Conservation (phyloP, 2,329 filamentous ascomycete genomes). For the Aspergillus brunneoviolaceus region DNA sequence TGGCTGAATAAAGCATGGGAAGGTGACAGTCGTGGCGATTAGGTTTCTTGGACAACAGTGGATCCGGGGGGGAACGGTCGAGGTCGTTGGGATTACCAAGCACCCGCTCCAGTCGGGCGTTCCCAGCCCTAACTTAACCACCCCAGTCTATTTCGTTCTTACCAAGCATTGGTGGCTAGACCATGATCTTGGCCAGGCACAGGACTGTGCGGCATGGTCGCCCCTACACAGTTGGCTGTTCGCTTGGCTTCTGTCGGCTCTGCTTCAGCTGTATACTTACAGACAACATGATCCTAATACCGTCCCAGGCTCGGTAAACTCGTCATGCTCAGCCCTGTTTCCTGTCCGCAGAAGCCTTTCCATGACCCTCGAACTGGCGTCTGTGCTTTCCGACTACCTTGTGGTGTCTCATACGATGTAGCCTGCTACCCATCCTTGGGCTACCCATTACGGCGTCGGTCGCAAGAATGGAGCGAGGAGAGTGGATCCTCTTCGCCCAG, state of each 20-base stretch:
- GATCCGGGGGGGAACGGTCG: slow-evolving; percentile 1
- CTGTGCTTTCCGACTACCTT: background rate
- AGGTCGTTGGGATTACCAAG: slow-evolving; percentile 7
- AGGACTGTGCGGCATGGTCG: too few relatives aligned
- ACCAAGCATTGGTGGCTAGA: slow-evolving; percentile 3
- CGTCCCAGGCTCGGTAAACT: background rate
- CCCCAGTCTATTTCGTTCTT: background rate
- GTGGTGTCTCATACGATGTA: background rate
- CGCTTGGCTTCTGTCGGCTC: background rate
- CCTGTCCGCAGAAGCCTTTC: background rate
- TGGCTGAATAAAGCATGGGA: too few relatives aligned
- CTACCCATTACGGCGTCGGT: background rate
- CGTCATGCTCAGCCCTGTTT: background rate
- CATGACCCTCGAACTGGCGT: background rate
- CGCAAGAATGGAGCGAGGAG: background rate
- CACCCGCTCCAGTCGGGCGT: background rate
- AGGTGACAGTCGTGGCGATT: background rate
- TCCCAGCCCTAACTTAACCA: background rate
- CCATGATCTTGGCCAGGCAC: background rate
- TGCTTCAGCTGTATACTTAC: background rate
- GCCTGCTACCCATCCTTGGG: background rate
- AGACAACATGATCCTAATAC: too few relatives aligned
- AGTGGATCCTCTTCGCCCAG: background rate
- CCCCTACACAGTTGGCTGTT: background rate
- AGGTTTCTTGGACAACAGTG: background rate